Evolutionary conservation across 2,329 filamentous ascomycete genomes (phyloP).

Genomic region (Magnaporthiopsis rhizophila): DNA sequence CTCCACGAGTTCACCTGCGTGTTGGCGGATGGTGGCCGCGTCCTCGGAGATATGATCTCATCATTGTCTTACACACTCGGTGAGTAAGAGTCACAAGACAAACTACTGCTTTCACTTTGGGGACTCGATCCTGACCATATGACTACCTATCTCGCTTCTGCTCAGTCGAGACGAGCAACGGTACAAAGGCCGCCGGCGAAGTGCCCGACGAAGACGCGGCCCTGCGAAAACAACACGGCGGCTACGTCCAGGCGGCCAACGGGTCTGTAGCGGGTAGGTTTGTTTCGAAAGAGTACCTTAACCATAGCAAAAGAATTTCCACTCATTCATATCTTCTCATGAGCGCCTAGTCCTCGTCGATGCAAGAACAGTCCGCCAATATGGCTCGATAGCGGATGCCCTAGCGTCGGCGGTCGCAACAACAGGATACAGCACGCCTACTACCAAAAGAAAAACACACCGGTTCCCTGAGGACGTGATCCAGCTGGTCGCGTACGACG

Average conservation of each 20-base stretch:
- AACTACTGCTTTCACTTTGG: neutral
- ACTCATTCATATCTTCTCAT: neutral
- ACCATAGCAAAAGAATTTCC: neutral
- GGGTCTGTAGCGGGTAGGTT: constrained; percentile 21
- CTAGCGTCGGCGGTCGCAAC: constrained; percentile 4
- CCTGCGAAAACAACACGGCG: neutral
- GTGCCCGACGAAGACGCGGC: constrained; percentile 2
- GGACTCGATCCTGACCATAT: neutral
- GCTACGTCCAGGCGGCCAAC: constrained; percentile 20
- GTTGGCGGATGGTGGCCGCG: constrained; percentile 21
- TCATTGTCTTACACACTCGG: constrained; percentile 38
- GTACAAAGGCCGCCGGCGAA: neutral
- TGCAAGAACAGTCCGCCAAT: constrained; percentile 19
- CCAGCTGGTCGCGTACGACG: constrained; percentile 39
- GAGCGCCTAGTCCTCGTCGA: constrained; percentile 6
- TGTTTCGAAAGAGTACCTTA: neutral
- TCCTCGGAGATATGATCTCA: constrained; percentile 27
- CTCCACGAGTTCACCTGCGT: constrained; percentile 34
- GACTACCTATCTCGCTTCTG: neutral
- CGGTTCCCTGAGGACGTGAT: constrained; percentile 20
- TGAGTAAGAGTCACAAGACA: constrained; percentile 17
- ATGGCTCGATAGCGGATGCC: constrained; percentile 14
- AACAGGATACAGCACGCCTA: too few species aligned
- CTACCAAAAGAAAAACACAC: neutral
- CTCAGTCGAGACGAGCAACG: constrained; percentile 2